Base-by-base conservation (phyloP, 2,329 filamentous ascomycete genomes). In the Botrytis paeoniae region DNA sequence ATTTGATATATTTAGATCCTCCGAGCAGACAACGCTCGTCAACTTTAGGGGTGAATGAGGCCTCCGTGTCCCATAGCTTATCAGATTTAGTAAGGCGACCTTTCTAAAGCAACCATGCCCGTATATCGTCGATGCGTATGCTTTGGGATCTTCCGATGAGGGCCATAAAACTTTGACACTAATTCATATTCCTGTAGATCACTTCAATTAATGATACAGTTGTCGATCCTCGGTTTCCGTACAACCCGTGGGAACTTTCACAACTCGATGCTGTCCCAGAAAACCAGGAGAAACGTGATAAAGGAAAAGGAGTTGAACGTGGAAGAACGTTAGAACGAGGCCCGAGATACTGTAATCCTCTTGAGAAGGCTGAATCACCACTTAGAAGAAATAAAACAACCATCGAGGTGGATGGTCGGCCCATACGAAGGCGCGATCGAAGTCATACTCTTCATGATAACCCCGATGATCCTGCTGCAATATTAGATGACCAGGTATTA, bases 391-490 rank as follows among this genome's bases (percentile, higher is more conserved):
- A 74, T 37, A 75, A 78, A 43, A 64, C 74, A 25, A 73, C 77
- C 2, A 80, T 80, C 59, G 76, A 80, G 66, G 59, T 79, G 14
- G 77, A 80, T 74, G 70, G 72, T 20, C 71, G 73, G 25, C 71
- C 75, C 12, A 77, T 80, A 8, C 60, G 73, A 16, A 78, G 75
- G 59, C 76, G 77, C 16, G 76, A 77, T 71, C 79, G 79, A 18
- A 81, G 78, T 61, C 78, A 74, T 68, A 80, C 78, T 5, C 76
- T 78, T 54, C 77, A 78, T 41, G 78, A 80, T 25, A 71, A 81
- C 57, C 79, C 79, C 12, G 72, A 65, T 4, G 78, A 79, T 74
- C 75, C 75, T 22, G 73, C 72, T 63, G 79, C 78, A 7, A 73
- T 77, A 32, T 71, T 81, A 4, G 80, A 81, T 37, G 79, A 81